phyloP scores from a whole-genome alignment of 2,329 filamentous ascomycete species.

The Cladosporium sp. region DNA sequence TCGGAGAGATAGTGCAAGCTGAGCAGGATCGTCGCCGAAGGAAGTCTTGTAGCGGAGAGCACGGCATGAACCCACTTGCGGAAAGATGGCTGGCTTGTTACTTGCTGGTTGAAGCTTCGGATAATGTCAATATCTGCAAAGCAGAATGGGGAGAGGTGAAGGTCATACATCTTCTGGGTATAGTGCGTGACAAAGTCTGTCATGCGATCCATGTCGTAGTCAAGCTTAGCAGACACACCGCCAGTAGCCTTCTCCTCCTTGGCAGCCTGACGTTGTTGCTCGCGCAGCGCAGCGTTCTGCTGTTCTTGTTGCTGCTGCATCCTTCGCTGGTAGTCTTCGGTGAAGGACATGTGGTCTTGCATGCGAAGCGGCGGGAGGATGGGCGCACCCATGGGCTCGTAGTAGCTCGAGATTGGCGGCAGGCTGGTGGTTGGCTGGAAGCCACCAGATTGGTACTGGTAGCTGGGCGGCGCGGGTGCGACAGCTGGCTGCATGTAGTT shows the following conservation, averaged over 20 bases:
- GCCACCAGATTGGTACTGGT: slow-evolving; percentile 23
- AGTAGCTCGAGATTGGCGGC: slow-evolving; percentile 34
- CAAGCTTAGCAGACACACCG: slow-evolving; percentile 87
- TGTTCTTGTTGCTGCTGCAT: slow-evolving; percentile 39
- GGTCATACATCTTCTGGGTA: slow-evolving; percentile 66
- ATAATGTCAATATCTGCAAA: slow-evolving; percentile 59
- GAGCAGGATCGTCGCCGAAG: slow-evolving; percentile 84
- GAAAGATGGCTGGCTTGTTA: slow-evolving; percentile 65
- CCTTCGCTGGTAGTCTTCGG: slow-evolving; percentile 35
- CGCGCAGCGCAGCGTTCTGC: slow-evolving; percentile 27
- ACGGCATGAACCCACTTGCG: slow-evolving; percentile 91
- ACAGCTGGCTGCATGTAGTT: slow-evolving; percentile 39
- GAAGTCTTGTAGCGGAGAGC: slow-evolving; percentile 80
- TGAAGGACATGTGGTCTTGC: slow-evolving; percentile 34
- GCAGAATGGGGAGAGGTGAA: slow-evolving; percentile 51
- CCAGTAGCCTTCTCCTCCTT: slow-evolving; percentile 68
- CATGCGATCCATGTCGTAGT: slow-evolving; percentile 96
- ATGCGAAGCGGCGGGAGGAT: slow-evolving; percentile 46
- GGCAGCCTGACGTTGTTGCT: slow-evolving; percentile 34
- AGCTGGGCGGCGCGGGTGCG: slow-evolving; percentile 27
- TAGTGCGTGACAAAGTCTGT: slow-evolving; percentile 91
- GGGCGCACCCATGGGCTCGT: slow-evolving; percentile 41
- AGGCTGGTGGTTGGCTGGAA: slow-evolving; percentile 27
- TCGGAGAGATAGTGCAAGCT: slow-evolving; percentile 86
- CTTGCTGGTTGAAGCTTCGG: slow-evolving; percentile 59